phyloP scores from a whole-genome alignment of 1,284 basidiomycete species.

The Pisolithus thermaeus region DNA sequence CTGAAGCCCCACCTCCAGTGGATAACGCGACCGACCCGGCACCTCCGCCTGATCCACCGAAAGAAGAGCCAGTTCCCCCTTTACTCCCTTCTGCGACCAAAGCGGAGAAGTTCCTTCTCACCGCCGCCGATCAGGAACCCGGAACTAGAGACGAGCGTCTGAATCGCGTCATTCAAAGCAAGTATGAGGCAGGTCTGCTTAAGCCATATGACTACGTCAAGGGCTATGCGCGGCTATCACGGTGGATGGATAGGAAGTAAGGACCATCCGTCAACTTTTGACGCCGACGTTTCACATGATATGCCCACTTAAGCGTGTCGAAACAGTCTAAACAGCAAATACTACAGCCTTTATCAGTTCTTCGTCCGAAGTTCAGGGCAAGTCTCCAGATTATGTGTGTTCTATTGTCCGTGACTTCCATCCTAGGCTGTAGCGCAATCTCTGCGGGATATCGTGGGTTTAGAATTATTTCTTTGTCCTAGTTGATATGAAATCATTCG shows the following conservation, averaged over 20 bases:
- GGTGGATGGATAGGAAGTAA: slow-evolving; percentile 94
- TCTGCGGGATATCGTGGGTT: slow-evolving; percentile 75
- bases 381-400: slow-evolving; percentile 14
- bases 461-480: neutral
- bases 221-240: slow-evolving; percentile 81
- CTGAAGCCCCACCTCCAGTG: slow-evolving; percentile 14
- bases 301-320: slow-evolving; percentile 55
- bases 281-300: neutral
- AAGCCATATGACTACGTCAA: slow-evolving; percentile 97
- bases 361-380: slow-evolving; percentile 90
- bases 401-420: neutral
- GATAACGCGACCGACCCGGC: slow-evolving; percentile 12
- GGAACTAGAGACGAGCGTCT: slow-evolving; percentile 89
- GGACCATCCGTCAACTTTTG: slow-evolving; percentile 13
- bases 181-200: slow-evolving; percentile 93
- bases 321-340: slow-evolving; percentile 88
- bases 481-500: neutral
- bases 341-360: slow-evolving; percentile 80
- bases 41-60: slow-evolving; percentile 13
- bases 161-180: slow-evolving; percentile 89
- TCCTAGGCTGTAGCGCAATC: slow-evolving; percentile 80
- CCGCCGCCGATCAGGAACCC: slow-evolving; percentile 91
- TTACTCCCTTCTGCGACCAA: slow-evolving; percentile 68
- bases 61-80: slow-evolving; percentile 25
- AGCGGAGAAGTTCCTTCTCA: slow-evolving; percentile 86